phyloP scores from a whole-genome alignment of 495 filamentous ascomycete species.

The Podospora didyma region DNA sequence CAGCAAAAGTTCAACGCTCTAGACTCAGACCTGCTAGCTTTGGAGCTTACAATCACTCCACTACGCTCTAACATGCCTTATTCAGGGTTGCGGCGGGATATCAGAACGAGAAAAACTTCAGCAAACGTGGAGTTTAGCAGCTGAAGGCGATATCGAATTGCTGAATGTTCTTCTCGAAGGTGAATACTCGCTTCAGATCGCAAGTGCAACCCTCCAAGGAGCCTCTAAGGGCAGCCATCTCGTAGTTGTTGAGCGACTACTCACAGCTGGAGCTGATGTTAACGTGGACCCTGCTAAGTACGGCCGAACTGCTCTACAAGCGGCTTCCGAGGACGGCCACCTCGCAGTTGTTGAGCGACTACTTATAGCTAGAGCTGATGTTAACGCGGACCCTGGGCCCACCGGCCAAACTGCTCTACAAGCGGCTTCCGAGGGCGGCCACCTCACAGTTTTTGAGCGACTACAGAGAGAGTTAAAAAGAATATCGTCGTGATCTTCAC shows the following conservation, averaged over 20 bases:
- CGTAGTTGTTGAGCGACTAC: neutral
- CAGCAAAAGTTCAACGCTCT: neutral
- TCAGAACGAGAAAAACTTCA: neutral
- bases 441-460: neutral
- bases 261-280: no score
- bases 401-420: neutral
- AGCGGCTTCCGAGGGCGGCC: neutral
- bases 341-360: neutral
- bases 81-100: neutral
- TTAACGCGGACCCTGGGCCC: neutral
- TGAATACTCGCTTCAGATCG: neutral
- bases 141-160: neutral
- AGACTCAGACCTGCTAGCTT: neutral
- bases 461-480: neutral
- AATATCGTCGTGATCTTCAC: neutral
- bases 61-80: neutral
- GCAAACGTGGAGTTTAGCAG: neutral
- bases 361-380: neutral
- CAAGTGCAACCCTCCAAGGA: neutral
- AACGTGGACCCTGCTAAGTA: neutral
- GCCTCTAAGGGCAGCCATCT: neutral
- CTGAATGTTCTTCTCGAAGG: neutral
- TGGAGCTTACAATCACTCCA: neutral
- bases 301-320: slow-evolving; percentile 1
- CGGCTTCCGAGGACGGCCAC: neutral